phyloP scores from a whole-genome alignment of 768 basidiomycete genomes.

The Podaxis sp. region DNA sequence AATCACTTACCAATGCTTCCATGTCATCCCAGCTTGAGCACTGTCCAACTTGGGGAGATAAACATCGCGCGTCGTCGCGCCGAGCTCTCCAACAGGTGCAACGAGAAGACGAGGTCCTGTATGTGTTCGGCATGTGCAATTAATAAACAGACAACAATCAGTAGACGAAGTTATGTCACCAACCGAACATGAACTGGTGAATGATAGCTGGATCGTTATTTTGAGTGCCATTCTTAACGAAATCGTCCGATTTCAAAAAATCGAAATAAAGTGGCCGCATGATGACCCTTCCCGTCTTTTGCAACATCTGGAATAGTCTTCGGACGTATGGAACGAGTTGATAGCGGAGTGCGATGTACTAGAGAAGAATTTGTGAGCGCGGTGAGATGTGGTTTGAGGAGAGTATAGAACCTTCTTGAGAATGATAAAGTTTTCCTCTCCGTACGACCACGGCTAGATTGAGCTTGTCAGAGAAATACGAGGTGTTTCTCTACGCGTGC shows the following conservation, averaged over 20 bases:
- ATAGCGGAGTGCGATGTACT: slow-evolving; percentile 39
- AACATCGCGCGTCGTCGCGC: slow-evolving; percentile 28
- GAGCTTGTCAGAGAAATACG: neutral
- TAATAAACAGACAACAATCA: neutral
- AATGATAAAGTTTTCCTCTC: slow-evolving; percentile 33
- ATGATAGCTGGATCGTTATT: slow-evolving; percentile 29
- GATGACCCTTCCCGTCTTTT: slow-evolving; percentile 29
- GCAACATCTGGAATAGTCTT: slow-evolving; percentile 31
- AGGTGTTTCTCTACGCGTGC: neutral
- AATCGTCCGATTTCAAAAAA: slow-evolving; percentile 29
- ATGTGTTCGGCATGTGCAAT: neutral
- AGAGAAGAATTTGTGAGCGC: neutral
- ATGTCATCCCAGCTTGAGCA: slow-evolving; percentile 21
- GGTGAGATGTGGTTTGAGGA: neutral
- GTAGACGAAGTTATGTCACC: neutral
- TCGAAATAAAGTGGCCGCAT: slow-evolving; percentile 34
- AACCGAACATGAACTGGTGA: slow-evolving; percentile 37
- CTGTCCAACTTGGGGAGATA: slow-evolving; percentile 26
- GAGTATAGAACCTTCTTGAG: slow-evolving; percentile 28
- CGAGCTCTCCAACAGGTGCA: slow-evolving; percentile 32
- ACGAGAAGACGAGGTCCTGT: slow-evolving; percentile 31
- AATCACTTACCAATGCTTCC: slow-evolving; percentile 31
- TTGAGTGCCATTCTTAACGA: slow-evolving; percentile 26
- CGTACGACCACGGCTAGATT: slow-evolving; percentile 37
- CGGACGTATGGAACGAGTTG: slow-evolving; percentile 33